Conservation (phyloP, 768 basidiomycete species). For the Obba rivulosa region DNA sequence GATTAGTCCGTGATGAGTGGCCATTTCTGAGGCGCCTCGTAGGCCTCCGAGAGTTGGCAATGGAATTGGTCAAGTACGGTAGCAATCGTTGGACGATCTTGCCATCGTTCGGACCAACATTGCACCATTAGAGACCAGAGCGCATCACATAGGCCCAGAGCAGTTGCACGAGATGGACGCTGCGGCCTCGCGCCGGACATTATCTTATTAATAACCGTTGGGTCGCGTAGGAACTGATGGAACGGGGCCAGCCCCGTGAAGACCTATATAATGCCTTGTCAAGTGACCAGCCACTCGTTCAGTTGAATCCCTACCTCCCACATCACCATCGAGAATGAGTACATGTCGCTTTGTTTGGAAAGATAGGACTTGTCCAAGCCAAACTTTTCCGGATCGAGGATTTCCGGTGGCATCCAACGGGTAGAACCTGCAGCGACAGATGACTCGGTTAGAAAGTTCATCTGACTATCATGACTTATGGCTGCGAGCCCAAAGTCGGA, state of each 20-base stretch:
- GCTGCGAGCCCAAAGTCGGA: too few species aligned
- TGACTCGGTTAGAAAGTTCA: too few species aligned
- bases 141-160: constrained; percentile 1
- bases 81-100: background rate
- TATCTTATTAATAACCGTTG: background rate
- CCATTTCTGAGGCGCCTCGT: too few species aligned
- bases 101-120: background rate
- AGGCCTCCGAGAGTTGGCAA: too few species aligned
- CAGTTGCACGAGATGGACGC: background rate
- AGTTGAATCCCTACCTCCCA: too few species aligned
- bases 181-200: background rate
- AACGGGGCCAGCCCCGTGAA: constrained; percentile 1
- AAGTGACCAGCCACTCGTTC: too few species aligned
- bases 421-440: background rate
- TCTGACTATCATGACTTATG: too few species aligned
- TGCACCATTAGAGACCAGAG: background rate
- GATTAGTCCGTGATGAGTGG: too few species aligned
- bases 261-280: background rate
- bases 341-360: constrained; percentile 2
- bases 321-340: constrained; percentile 6
- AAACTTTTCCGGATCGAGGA: background rate
- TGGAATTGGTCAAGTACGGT: background rate
- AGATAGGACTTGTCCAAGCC: background rate
- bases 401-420: constrained; percentile 1
- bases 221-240: background rate